Conservation (phyloP, 805 yeast species). For the Pichia occidentalis region DNA sequence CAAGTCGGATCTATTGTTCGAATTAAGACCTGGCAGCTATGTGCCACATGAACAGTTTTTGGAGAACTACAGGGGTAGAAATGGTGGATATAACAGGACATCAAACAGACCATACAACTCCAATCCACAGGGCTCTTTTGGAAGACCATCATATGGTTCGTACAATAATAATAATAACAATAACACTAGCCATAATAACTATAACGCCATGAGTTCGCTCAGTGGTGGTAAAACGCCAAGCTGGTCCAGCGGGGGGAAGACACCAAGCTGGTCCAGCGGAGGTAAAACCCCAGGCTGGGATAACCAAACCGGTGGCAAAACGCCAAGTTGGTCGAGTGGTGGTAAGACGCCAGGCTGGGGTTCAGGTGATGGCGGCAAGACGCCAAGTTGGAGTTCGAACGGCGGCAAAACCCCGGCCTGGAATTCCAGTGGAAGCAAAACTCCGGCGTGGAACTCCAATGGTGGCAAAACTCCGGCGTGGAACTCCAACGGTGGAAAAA, state of each 20-base stretch:
- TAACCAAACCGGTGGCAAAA: conserved; percentile 24
- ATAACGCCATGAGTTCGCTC: not conserved
- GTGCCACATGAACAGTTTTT: conserved; percentile 76
- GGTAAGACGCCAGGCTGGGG: conserved; percentile 52
- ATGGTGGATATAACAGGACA: conserved; percentile 4
- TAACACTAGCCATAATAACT: conserved; percentile 1
- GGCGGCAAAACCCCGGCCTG: conserved; percentile 36
- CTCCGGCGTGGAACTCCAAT: conserved; percentile 33
- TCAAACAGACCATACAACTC: not conserved
- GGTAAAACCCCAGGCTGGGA: conserved; percentile 52
- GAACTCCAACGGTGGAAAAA: conserved; percentile 25
- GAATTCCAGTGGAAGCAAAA: conserved; percentile 29
- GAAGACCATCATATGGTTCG: conserved; percentile 6
- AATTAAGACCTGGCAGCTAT: conserved; percentile 57
- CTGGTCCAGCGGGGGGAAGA: conserved; percentile 23
- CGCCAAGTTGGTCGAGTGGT: conserved; percentile 31
- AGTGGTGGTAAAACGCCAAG: conserved; percentile 25
- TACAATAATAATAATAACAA: conserved; percentile 1
- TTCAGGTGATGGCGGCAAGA: conserved; percentile 31
- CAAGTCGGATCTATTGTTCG: conserved; percentile 71
- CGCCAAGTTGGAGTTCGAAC: conserved; percentile 36
- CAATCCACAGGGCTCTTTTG: not conserved
- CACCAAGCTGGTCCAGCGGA: conserved; percentile 32
- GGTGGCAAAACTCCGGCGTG: conserved; percentile 42
- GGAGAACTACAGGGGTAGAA: conserved; percentile 35